These are phyloP conservation scores for Ogataea parapolymorpha DNA, from an alignment of 805 yeast genomes.

Conservation along the genomic window DNA sequence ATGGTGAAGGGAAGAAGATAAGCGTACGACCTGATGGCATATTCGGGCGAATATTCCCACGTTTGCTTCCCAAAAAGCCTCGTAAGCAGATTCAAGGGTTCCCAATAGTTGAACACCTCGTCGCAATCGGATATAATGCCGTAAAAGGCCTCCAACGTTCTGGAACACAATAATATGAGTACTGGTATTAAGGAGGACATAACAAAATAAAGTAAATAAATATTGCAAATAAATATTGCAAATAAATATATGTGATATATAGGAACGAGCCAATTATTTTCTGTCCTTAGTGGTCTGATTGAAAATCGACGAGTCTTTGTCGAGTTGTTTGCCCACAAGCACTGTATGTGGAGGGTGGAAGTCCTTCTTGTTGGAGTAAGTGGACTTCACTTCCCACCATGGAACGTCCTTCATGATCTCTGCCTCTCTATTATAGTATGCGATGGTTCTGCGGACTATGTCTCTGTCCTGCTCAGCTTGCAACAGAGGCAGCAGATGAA, in stretches of 20 bases:
- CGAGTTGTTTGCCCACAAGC: constrained; percentile 34
- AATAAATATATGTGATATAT: constrained; percentile 6
- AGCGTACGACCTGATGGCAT: constrained; percentile 83
- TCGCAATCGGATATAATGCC: constrained; percentile 89
- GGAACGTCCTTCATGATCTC: constrained; percentile 60
- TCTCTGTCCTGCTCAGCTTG: constrained; percentile 84
- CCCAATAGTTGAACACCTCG: constrained; percentile 92
- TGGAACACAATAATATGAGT: constrained; percentile 2
- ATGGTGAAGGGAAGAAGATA: constrained; percentile 53
- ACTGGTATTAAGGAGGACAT: constrained; percentile 1
- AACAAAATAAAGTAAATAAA: constrained; percentile 2
- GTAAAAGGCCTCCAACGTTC: constrained; percentile 29
- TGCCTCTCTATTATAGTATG: constrained; percentile 67
- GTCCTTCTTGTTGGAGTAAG: constrained; percentile 33
- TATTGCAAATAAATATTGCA: constrained; percentile 10
- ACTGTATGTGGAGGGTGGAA: constrained; percentile 38
- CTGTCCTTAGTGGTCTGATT: constrained; percentile 33
- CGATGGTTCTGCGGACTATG: constrained; percentile 62
- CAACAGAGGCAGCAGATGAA: constrained; percentile 66
- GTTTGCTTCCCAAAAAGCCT: constrained; percentile 90
- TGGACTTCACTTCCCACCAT: constrained; percentile 55
- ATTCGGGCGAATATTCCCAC: constrained; percentile 93
- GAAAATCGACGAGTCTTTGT: constrained; percentile 27
- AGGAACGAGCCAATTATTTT: constrained; percentile 6
- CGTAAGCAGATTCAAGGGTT: constrained; percentile 74